Percentiles rank a stretch among this genome's conserved stretches.
phyloP scores from a whole-genome alignment of 768 basidiomycete genomes.

The Asterophora lycoperdoides region DNA sequence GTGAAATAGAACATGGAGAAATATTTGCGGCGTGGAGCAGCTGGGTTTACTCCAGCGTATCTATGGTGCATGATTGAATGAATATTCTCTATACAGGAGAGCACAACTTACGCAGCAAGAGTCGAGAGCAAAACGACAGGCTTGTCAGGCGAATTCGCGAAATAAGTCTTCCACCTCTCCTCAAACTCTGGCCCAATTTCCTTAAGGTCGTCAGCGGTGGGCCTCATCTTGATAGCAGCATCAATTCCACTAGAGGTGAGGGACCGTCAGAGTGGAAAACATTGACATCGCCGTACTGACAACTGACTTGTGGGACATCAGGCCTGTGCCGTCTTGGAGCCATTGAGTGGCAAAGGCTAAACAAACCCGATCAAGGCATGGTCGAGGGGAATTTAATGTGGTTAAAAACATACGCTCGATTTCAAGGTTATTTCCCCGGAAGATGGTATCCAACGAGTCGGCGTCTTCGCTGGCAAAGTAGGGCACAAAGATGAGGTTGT shows the following conservation, averaged over 20 bases:
- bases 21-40: constrained; percentile 23
- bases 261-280: not conserved
- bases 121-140: constrained; percentile 43
- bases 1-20: constrained; percentile 20
- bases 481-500: constrained; percentile 32
- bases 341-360: constrained; percentile 16
- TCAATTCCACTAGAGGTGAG: constrained; percentile 41
- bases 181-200: constrained; percentile 48
- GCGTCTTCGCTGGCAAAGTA: constrained; percentile 43
- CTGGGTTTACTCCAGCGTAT: constrained; percentile 15
- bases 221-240: constrained; percentile 54
- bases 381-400: not conserved
- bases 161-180: constrained; percentile 46
- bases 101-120: constrained; percentile 35
- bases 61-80: constrained; percentile 4
- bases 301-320: constrained; percentile 51
- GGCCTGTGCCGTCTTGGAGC: constrained; percentile 15
- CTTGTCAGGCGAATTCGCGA: constrained; percentile 50
- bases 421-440: constrained; percentile 34
- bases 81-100: constrained; percentile 19
- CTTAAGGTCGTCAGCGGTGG: constrained; percentile 43
- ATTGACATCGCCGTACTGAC: not conserved
- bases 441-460: constrained; percentile 46
- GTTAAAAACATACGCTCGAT: constrained; percentile 34
- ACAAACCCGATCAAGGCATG: not conserved